Base-by-base conservation (phyloP, 2,329 filamentous ascomycete genomes). In the Allantophomopsis lycopodina region DNA sequence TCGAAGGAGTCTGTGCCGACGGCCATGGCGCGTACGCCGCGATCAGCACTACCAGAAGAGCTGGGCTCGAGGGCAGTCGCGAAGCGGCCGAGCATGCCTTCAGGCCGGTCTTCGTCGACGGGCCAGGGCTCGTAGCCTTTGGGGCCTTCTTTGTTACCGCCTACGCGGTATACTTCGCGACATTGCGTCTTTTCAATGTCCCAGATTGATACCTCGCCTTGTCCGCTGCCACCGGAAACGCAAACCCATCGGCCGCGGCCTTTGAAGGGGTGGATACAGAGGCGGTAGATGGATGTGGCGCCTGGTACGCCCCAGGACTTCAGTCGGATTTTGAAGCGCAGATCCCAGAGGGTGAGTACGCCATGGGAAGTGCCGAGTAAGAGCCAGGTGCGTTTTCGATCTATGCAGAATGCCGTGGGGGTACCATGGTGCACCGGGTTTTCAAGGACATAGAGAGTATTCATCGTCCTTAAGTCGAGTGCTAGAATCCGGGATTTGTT, bases 171-270 rank as follows among this genome's bases (percentile, higher is more conserved):
- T 1, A 95, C 79, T 56, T 96, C 88, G 43, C 85, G 76, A 53
- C 91, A 98, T 35, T 83, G 72, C 7, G 79, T 76, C 61, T 89
- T 93, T 55, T 96, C 89, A 13, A 96, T 68, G 53, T 96, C 91
- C 91, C 91, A 98, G 1, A 94, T 83, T 0, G 86, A 93, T 23
- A 98, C 76, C 55, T 98, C 91, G 13, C 86, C 86, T 44, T 84
- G 78, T 4, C 78, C 83, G 7, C 83, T 93, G 7, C 89, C 88
- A 13, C 89, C 88, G 2, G 87, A 81, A 7, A 95, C 81, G 55
- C 87, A 93, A 1, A 96, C 74, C 73, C 85, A 89, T 55, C 80
- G 81, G 10, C 83, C 83, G 34, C 84, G 76, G 1, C 83, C 82
- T 55, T 79, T 84, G 17, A 71, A 73, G 0, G 87, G 86, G 53